Evolutionary conservation across 192 early-diverging fungal species (phyloP).

Genomic region (Linnemannia zychae): DNA sequence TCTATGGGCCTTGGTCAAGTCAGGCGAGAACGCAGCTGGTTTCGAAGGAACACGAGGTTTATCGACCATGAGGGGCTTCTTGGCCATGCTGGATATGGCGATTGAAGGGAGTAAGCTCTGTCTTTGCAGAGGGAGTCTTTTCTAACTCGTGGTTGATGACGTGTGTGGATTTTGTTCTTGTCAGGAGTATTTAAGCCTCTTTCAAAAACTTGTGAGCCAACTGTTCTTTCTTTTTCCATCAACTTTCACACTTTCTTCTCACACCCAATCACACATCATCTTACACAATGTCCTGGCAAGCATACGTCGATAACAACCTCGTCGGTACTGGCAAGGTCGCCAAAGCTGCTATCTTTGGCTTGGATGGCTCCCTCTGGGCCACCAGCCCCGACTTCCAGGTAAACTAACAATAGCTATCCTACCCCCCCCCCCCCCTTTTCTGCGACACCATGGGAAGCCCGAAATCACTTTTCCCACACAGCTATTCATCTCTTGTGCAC

Average conservation of each 20-base stretch:
- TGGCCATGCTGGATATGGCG: no score
- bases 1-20: no score
- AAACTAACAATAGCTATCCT: conserved; percentile 18
- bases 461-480: conserved; percentile 3
- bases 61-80: no score
- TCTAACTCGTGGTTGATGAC: conserved; percentile 19
- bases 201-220: conserved; percentile 23
- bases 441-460: not conserved
- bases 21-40: no score
- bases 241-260: conserved; percentile 12
- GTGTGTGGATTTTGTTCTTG: conserved; percentile 16
- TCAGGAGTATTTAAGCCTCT: not conserved
- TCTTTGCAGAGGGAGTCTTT: not conserved
- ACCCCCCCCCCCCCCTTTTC: not conserved
- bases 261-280: conserved; percentile 12
- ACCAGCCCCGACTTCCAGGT: conserved; percentile 79
- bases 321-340: conserved; percentile 78
- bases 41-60: no score
- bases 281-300: conserved; percentile 81
- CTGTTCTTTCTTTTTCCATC: conserved; percentile 5
- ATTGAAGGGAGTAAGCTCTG: not conserved
- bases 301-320: conserved; percentile 87
- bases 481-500: not conserved
- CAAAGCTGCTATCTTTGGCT: conserved; percentile 87
- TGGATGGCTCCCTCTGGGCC: conserved; percentile 88